These are phyloP conservation scores for Phaseolus coccineus DNA, from an alignment of 331 rosid species.

Conservation along the genomic window DNA sequence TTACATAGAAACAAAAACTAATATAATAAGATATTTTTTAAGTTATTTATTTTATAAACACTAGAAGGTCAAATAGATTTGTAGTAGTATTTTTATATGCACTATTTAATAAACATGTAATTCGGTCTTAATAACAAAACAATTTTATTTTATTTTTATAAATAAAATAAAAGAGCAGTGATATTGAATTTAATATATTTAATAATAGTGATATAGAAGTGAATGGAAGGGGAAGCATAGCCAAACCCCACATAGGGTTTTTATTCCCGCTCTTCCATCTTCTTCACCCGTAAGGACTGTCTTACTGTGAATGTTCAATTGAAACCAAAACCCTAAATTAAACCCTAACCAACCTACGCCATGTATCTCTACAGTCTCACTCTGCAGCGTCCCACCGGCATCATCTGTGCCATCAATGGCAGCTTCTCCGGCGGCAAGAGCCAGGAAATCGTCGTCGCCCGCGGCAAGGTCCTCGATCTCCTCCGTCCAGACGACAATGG, in stretches of 20 bases:
- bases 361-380: conserved; percentile 96
- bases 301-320: neutral
- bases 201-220: neutral
- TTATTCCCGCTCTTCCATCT: conserved; percentile 4
- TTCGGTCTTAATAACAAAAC: no score
- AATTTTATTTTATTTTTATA: no score
- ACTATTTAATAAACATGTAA: no score
- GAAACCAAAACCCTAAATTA: conserved; percentile 40
- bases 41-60: no score
- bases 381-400: conserved; percentile 91
- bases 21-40: no score
- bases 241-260: conserved; percentile 11
- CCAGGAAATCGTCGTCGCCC: conserved; percentile 91
- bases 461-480: conserved; percentile 93
- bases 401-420: conserved; percentile 91
- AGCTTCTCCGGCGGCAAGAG: conserved; percentile 94
- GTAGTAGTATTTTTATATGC: no score
- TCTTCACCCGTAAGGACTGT: neutral
- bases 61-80: no score
- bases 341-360: conserved; percentile 29
- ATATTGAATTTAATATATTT: no score
- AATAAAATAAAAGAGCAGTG: no score
- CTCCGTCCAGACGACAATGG: conserved; percentile 95
- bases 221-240: neutral
- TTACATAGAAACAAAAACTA: no score